Percentiles rank a stretch among this genome's conserved stretches.
Conservation (phyloP, 2,329 filamentous ascomycete genomes). For the Falciphora oryzae region DNA sequence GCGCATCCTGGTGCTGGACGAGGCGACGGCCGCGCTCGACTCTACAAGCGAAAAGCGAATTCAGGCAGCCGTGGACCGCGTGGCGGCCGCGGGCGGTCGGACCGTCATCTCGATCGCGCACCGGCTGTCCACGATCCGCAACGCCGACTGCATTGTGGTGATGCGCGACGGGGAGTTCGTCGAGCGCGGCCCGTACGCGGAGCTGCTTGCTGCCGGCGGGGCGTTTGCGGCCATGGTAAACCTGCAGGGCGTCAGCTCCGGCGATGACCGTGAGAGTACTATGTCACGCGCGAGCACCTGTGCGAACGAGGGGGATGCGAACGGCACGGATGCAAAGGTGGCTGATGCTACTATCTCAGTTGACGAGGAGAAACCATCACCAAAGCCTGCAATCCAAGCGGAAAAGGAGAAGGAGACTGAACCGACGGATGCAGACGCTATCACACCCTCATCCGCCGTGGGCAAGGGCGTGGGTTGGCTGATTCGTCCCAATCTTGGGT, state of each 20-base stretch:
- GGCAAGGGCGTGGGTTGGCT: conserved; percentile 15
- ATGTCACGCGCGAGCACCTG: conserved; percentile 4
- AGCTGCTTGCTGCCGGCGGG: conserved; percentile 38
- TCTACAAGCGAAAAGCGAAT: conserved; percentile 52
- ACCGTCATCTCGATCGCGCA: conserved; percentile 60
- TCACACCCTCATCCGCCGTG: conserved; percentile 3
- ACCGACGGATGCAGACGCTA: background rate
- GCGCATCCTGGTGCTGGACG: conserved; percentile 20
- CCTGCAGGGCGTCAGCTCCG: conserved; percentile 16
- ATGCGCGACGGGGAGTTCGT: conserved; percentile 47
- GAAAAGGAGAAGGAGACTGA: background rate
- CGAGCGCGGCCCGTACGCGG: conserved; percentile 52
- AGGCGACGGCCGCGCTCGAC: conserved; percentile 57
- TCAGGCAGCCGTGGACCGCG: conserved; percentile 38
- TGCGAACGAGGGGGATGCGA: background rate
- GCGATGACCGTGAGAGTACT: conserved; percentile 12
- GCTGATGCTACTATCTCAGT: background rate
- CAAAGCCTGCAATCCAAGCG: background rate
- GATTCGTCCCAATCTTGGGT: conserved; percentile 28
- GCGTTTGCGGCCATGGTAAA: conserved; percentile 44
- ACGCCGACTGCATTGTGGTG: conserved; percentile 57
- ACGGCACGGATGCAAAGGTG: background rate
- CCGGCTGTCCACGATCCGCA: conserved; percentile 45
- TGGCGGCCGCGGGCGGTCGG: conserved; percentile 35
- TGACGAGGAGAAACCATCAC: background rate